phyloP scores from a whole-genome alignment of 1,284 basidiomycete genomes.

The Microbotryum scabiosae region DNA sequence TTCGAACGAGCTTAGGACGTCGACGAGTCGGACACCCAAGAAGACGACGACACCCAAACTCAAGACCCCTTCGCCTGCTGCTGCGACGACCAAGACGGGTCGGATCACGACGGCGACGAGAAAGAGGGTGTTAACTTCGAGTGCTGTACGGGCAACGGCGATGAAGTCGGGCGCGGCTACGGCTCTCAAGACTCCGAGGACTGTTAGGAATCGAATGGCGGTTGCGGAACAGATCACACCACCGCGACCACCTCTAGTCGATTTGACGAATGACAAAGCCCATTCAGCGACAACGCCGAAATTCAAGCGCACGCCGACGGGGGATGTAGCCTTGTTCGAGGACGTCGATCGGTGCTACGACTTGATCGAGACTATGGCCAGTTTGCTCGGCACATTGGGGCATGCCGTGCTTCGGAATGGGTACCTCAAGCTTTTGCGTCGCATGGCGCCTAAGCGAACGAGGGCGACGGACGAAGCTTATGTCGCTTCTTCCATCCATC shows the following conservation, averaged over 20 bases:
- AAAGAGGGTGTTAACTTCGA: too few relatives aligned
- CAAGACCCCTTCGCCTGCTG: not conserved
- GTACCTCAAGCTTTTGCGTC: constrained; percentile 48
- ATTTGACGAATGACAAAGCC: not conserved
- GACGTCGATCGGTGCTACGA: constrained; percentile 48
- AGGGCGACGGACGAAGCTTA: constrained; percentile 48
- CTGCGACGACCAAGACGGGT: not conserved
- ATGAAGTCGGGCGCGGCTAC: not conserved
- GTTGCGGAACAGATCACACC: constrained; percentile 8
- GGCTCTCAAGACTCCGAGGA: constrained; percentile 9
- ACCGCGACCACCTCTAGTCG: constrained; percentile 1
- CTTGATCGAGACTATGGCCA: constrained; percentile 52
- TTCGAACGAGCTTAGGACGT: constrained; percentile 26
- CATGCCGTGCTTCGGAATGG: constrained; percentile 46
- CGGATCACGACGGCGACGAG: not conserved
- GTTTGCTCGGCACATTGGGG: constrained; percentile 59
- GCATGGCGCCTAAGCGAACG: constrained; percentile 45
- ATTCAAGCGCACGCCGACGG: too few relatives aligned
- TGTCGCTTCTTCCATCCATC: constrained; percentile 55
- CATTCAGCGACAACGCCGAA: too few relatives aligned
- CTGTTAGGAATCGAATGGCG: not conserved
- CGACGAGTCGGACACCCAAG: constrained; percentile 31
- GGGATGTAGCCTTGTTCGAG: constrained; percentile 43
- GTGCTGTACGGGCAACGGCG: not conserved
- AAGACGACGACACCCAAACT: not conserved